phyloP scores from a whole-genome alignment of 73 alveolate species.

The Paramecium pentaurelia region DNA sequence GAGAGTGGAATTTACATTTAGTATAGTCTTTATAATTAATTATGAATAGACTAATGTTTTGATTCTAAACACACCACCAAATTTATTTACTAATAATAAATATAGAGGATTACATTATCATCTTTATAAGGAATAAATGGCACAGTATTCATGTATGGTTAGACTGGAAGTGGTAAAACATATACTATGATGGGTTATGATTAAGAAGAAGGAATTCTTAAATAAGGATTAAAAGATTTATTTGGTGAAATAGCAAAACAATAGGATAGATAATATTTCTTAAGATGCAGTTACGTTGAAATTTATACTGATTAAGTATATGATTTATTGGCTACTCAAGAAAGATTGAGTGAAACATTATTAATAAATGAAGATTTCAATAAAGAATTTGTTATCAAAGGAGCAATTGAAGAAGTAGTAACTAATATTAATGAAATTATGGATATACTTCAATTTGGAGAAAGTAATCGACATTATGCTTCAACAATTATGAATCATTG shows the following conservation, averaged over 20 bases:
- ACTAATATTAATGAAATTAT: slow-evolving; percentile 61
- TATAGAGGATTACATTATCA: slow-evolving; percentile 65
- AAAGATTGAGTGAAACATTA: slow-evolving; percentile 24
- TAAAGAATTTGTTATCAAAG: slow-evolving; percentile 79
- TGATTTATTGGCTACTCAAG: slow-evolving; percentile 82
- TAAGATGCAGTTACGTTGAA: slow-evolving; percentile 92
- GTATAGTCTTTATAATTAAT: not conserved
- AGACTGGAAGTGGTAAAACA: slow-evolving; percentile 72
- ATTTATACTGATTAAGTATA: slow-evolving; percentile 94
- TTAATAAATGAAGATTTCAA: slow-evolving; percentile 74
- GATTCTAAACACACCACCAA: slow-evolving; percentile 51
- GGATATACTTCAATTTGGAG: slow-evolving; percentile 72
- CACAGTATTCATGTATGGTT: slow-evolving; percentile 67
- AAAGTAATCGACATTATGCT: slow-evolving; percentile 76
- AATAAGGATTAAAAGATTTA: slow-evolving; percentile 61
- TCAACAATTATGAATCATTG: slow-evolving; percentile 80
- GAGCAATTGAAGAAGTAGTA: slow-evolving; percentile 75
- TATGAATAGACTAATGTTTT: slow-evolving; percentile 61
- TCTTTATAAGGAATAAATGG: slow-evolving; percentile 68
- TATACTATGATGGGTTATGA: slow-evolving; percentile 70
- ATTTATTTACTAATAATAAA: slow-evolving; percentile 40
- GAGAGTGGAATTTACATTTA: slow-evolving; percentile 42
- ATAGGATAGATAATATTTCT: slow-evolving; percentile 32
- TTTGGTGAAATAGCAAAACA: slow-evolving; percentile 60
- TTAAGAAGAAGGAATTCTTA: slow-evolving; percentile 66